Conservation (phyloP, 2,329 filamentous ascomycete species). For the Tolypocladium guangdongense region DNA sequence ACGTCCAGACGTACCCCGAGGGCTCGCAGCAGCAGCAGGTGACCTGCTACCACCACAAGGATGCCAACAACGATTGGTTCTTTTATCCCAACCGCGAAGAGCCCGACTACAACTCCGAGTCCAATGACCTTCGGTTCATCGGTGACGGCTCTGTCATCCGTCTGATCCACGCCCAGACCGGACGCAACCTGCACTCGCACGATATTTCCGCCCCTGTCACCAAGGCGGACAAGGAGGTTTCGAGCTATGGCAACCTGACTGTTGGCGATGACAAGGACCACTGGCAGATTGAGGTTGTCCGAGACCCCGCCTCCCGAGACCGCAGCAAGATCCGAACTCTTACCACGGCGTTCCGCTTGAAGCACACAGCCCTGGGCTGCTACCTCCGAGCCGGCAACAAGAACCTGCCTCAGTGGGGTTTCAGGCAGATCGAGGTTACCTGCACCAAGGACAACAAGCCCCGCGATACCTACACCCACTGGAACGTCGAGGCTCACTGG, state of each 20-base stretch:
- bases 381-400: constrained; percentile 92
- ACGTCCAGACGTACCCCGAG: constrained; percentile 91
- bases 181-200: constrained; percentile 94
- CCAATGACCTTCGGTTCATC: constrained; percentile 58
- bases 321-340: constrained; percentile 78
- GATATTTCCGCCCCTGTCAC: constrained; percentile 78
- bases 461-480: constrained; percentile 89
- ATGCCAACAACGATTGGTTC: constrained; percentile 99
- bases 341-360: constrained; percentile 85
- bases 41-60: constrained; percentile 99
- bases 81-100: constrained; percentile 88
- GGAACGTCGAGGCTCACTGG: constrained; percentile 93
- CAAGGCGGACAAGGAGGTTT: constrained; percentile 87
- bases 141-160: constrained; percentile 70
- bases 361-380: constrained; percentile 71
- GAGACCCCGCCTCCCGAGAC: constrained; percentile 79
- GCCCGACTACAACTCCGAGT: constrained; percentile 59
- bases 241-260: constrained; percentile 89
- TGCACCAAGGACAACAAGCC: constrained; percentile 91
- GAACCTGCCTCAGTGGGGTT: constrained; percentile 97
- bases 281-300: constrained; percentile 87
- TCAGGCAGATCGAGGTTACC: constrained; percentile 98
- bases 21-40: constrained; percentile 92
- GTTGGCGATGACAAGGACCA: constrained; percentile 96
- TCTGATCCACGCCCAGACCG: constrained; percentile 87